A percentile compares a stretch with the other conserved stretches of the same genome.
Evolutionary conservation across 306 rosid species (phyloP).

Genomic region (Medicago arabica): DNA sequence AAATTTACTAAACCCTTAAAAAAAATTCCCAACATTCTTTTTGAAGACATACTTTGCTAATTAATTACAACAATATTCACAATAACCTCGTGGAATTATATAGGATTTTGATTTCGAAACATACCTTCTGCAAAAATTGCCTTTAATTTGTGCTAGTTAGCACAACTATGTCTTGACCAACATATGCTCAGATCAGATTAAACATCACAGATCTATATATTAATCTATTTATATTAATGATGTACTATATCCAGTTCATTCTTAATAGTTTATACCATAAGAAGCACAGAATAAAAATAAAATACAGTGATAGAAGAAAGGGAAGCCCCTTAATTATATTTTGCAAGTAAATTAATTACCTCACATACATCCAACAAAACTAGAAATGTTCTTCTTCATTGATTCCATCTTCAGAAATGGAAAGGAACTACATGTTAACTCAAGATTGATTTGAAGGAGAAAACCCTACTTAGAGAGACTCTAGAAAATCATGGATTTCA

Average conservation of each 20-base stretch:
- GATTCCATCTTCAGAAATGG: neutral
- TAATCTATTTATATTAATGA: neutral
- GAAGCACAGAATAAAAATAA: neutral
- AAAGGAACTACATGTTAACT: neutral
- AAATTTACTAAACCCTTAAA: too few relatives aligned
- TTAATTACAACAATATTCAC: too few relatives aligned
- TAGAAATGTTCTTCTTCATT: constrained; percentile 11
- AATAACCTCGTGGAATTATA: too few relatives aligned
- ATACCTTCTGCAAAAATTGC: too few relatives aligned
- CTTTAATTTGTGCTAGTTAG: neutral
- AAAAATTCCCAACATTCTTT: too few relatives aligned
- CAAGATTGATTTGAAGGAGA: too few relatives aligned
- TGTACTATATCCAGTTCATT: neutral
- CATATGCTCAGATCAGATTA: neutral
- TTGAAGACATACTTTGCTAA: too few relatives aligned
- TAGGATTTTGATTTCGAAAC: too few relatives aligned
- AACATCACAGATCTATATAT: neutral
- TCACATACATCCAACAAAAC: neutral
- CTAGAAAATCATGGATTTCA: neutral
- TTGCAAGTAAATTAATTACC: constrained; percentile 4
- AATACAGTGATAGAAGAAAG: neutral
- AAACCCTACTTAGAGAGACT: neutral
- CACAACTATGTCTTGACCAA: neutral
- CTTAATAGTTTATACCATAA: constrained; percentile 2
- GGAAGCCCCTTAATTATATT: neutral